A percentile compares a stretch with the other conserved stretches of the same genome.
These are phyloP conservation scores for Rostrohypoxylon terebratum DNA, from an alignment of 495 filamentous ascomycete species.

Conservation along the genomic window DNA sequence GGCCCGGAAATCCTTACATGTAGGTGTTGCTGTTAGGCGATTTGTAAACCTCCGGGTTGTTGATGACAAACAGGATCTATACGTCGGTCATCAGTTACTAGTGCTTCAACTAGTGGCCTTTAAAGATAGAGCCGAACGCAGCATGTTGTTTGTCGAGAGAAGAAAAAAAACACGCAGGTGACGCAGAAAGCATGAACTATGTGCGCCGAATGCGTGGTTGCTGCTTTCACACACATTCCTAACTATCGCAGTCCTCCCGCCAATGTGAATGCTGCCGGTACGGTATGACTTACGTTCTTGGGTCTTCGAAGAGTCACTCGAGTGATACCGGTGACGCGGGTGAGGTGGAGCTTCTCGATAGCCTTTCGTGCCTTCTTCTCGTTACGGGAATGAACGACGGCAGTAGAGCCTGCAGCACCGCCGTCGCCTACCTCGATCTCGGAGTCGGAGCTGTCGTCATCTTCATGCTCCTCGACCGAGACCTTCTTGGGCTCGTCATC, in stretches of 20 bases:
- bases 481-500: conserved; percentile 89
- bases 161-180: neutral
- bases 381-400: conserved; percentile 95
- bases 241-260: neutral
- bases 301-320: conserved; percentile 96
- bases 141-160: neutral
- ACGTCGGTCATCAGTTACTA: conserved; percentile 43
- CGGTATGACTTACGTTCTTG: conserved; percentile 84
- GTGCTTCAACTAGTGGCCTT: neutral
- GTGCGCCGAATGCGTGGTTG: neutral
- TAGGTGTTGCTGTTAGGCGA: conserved; percentile 98
- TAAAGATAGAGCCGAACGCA: neutral
- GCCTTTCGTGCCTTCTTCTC: conserved; percentile 99
- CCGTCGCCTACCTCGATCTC: conserved; percentile 75
- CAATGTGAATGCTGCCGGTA: neutral
- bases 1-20: conserved; percentile 76
- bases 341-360: conserved; percentile 96
- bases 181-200: neutral
- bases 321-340: conserved; percentile 96
- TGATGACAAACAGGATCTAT: conserved; percentile 99
- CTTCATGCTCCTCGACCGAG: conserved; percentile 80
- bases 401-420: conserved; percentile 82
- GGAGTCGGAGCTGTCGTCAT: conserved; percentile 78
- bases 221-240: neutral
- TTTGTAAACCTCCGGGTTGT: conserved; percentile 99